These are phyloP conservation scores for Sugiyamaella chiloensis DNA, from an alignment of 805 yeast genomes.

Conservation along the genomic window DNA sequence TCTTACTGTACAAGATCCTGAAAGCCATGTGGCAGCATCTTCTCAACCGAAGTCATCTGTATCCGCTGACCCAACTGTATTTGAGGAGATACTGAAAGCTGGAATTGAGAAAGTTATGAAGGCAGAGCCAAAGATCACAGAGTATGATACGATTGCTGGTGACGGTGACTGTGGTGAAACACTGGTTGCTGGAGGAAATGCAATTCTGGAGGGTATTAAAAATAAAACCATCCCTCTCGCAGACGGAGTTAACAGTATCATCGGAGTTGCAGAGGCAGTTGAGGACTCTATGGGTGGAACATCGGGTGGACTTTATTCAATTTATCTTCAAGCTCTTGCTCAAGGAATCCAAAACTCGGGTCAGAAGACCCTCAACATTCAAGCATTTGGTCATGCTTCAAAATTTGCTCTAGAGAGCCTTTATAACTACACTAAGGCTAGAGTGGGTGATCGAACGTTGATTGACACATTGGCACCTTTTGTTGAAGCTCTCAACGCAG, in stretches of 20 bases:
- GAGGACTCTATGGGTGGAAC: constrained; percentile 98
- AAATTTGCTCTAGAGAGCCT: constrained; percentile 64
- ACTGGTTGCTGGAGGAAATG: constrained; percentile 68
- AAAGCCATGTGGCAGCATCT: constrained; percentile 19
- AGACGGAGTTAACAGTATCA: constrained; percentile 52
- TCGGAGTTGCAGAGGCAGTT: constrained; percentile 75
- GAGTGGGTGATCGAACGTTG: constrained; percentile 84
- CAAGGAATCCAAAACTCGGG: constrained; percentile 40
- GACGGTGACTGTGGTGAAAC: constrained; percentile 98
- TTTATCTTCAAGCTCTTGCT: constrained; percentile 74
- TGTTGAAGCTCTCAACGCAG: constrained; percentile 53
- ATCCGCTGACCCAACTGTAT: constrained; percentile 32
- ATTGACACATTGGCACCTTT: constrained; percentile 90
- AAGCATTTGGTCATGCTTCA: constrained; percentile 29
- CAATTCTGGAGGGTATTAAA: constrained; percentile 54
- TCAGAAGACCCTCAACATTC: constrained; percentile 24
- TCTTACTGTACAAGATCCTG: constrained; percentile 22
- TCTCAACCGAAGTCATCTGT: constrained; percentile 27
- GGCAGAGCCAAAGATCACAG: constrained; percentile 81
- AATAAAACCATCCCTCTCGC: constrained; percentile 30
- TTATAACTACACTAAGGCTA: constrained; percentile 82
- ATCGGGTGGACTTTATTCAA: constrained; percentile 89
- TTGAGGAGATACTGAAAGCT: constrained; percentile 39
- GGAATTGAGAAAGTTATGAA: constrained; percentile 53
- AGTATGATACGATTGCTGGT: constrained; percentile 84